phyloP scores from a whole-genome alignment of 768 basidiomycete genomes.

The Panaeolus papilionaceus region DNA sequence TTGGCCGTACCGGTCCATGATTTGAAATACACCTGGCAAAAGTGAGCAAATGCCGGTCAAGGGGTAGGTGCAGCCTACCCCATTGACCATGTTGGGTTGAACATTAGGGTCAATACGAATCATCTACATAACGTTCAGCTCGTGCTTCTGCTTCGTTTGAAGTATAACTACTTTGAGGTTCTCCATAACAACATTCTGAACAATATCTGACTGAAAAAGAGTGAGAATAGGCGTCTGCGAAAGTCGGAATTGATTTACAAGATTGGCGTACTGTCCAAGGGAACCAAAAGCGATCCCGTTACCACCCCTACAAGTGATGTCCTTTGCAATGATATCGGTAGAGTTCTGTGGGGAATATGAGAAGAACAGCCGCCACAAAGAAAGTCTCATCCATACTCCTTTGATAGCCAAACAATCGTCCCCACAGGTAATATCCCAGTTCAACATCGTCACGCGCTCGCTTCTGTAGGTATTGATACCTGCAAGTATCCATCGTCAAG shows the following conservation, averaged over 20 bases:
- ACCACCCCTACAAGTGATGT: conserved; percentile 61
- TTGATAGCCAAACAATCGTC: conserved; percentile 73
- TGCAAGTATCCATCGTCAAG: conserved; percentile 22
- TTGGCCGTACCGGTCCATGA: conserved; percentile 58
- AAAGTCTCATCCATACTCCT: conserved; percentile 46
- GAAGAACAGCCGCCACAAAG: background rate
- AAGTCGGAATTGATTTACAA: conserved; percentile 39
- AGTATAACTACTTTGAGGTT: conserved; percentile 44
- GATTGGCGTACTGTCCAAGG: conserved; percentile 59
- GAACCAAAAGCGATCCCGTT: conserved; percentile 69
- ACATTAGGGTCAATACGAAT: conserved; percentile 51
- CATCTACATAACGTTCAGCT: conserved; percentile 37
- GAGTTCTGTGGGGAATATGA: conserved; percentile 48
- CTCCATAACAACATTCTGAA: conserved; percentile 56
- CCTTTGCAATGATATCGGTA: conserved; percentile 53
- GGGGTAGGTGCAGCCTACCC: conserved; percentile 37
- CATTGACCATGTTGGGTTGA: conserved; percentile 63
- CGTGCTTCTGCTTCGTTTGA: background rate
- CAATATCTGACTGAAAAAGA: conserved; percentile 53
- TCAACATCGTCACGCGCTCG: conserved; percentile 50
- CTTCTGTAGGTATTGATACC: conserved; percentile 64
- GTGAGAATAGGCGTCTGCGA: background rate
- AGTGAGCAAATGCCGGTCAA: background rate
- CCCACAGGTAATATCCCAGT: conserved; percentile 69
- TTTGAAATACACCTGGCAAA: conserved; percentile 58